These are phyloP conservation scores for Ogataea zsoltii DNA, from an alignment of 805 yeast genomes.

Conservation along the genomic window DNA sequence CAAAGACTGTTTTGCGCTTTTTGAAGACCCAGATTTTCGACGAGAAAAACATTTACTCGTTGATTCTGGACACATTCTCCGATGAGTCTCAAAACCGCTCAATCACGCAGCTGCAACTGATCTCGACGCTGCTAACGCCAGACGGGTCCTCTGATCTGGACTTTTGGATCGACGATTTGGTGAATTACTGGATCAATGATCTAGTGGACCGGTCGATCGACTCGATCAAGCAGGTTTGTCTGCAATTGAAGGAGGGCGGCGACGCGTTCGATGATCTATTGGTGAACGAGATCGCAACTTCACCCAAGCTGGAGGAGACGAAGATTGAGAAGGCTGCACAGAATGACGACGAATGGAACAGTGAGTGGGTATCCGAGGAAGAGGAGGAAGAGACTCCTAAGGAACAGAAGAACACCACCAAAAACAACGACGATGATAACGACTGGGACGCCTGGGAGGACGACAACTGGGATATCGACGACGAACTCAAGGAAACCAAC, in stretches of 20 bases:
- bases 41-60: constrained; percentile 26
- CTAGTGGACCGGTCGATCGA: constrained; percentile 29
- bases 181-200: constrained; percentile 30
- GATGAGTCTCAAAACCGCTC: constrained; percentile 3
- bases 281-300: constrained; percentile 6
- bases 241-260: constrained; percentile 8
- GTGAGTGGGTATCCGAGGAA: constrained; percentile 27
- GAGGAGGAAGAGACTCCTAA: constrained; percentile 11
- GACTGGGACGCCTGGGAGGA: constrained; percentile 33
- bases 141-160: constrained; percentile 35
- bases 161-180: constrained; percentile 35
- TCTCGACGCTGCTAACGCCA: constrained; percentile 29
- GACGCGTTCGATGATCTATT: background rate
- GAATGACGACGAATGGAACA: constrained; percentile 24
- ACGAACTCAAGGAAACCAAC: constrained; percentile 13
- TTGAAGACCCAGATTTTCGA: constrained; percentile 27
- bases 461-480: constrained; percentile 32
- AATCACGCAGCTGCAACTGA: constrained; percentile 14
- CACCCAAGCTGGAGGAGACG: background rate
- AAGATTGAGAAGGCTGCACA: background rate
- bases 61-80: constrained; percentile 26
- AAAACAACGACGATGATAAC: constrained; percentile 19
- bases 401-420: no score
- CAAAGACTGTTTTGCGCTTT: constrained; percentile 22
- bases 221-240: constrained; percentile 24